Percentiles rank a stretch among this genome's conserved stretches.
Conservation (phyloP, 2,329 filamentous ascomycete genomes). For the Fusarium brevicatenulatum region DNA sequence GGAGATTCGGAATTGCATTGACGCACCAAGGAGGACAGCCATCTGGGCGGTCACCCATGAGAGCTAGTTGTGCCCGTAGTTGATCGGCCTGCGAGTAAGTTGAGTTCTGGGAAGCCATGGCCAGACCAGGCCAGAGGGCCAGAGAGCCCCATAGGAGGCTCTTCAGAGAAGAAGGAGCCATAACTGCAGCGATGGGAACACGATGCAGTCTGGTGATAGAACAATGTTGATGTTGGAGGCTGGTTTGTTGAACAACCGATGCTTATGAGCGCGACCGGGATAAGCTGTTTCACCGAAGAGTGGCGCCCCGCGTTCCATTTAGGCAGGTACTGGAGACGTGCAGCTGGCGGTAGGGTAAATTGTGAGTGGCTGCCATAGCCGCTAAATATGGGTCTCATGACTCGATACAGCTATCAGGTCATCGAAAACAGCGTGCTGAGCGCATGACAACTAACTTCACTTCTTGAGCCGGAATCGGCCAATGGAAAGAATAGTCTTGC, state of each 20-base stretch:
- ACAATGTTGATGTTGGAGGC: slow-evolving; percentile 29
- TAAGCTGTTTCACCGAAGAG: slow-evolving; percentile 41
- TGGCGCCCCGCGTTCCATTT: slow-evolving; percentile 42
- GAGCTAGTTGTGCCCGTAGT: slow-evolving; percentile 72
- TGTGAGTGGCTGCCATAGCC: slow-evolving; percentile 25
- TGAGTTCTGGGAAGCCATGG: slow-evolving; percentile 56
- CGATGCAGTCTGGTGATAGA: slow-evolving; percentile 33
- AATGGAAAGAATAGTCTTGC: slow-evolving; percentile 5
- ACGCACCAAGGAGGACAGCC: slow-evolving; percentile 80
- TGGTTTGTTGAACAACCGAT: slow-evolving; percentile 22
- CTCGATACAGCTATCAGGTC: slow-evolving; percentile 14
- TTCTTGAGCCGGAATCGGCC: slow-evolving; percentile 12
- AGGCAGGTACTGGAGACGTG: slow-evolving; percentile 35
- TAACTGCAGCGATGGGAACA: slow-evolving; percentile 46
- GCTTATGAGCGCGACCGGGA: slow-evolving; percentile 36
- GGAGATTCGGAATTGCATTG: neutral
- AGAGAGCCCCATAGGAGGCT: slow-evolving; percentile 54
- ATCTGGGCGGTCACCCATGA: slow-evolving; percentile 78
- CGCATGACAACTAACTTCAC: slow-evolving; percentile 23
- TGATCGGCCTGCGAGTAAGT: slow-evolving; percentile 71
- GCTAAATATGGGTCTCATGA: slow-evolving; percentile 32
- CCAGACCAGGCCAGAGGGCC: slow-evolving; percentile 53
- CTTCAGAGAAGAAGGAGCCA: slow-evolving; percentile 53
- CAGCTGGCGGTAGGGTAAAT: neutral
- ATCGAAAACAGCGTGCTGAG: slow-evolving; percentile 18